Evolutionary conservation across 352 stramenopile species (phyloP).

Genomic region (Phytophthora sp.): DNA sequence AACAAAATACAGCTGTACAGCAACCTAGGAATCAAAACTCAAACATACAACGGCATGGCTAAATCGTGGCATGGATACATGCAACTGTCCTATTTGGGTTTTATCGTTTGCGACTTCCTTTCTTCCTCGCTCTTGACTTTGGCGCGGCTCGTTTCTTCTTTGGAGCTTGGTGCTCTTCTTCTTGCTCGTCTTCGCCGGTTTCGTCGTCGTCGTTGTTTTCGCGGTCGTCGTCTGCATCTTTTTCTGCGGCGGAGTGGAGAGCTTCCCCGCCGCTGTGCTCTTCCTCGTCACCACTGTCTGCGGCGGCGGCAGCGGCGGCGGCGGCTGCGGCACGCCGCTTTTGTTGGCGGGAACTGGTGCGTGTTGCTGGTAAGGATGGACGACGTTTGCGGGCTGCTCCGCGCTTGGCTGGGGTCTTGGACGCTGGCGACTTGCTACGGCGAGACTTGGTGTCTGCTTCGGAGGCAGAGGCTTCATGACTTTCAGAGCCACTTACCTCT

Average conservation of each 20-base stretch:
- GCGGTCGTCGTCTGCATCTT: slow-evolving; percentile 22
- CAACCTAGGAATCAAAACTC: no score
- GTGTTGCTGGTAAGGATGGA: slow-evolving; percentile 54
- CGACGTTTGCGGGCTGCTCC: slow-evolving; percentile 47
- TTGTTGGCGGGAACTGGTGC: slow-evolving; percentile 69
- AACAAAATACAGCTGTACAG: no score
- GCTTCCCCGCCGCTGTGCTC: slow-evolving; percentile 35
- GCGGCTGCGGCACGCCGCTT: slow-evolving; percentile 52
- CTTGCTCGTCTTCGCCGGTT: slow-evolving; percentile 29
- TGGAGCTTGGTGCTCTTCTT: slow-evolving; percentile 11
- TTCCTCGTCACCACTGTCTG: slow-evolving; percentile 39
- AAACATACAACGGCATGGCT: no score
- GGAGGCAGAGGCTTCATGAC: slow-evolving; percentile 61
- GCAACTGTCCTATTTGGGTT: no score
- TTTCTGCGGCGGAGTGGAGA: slow-evolving; percentile 21
- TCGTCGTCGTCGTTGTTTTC: slow-evolving; percentile 23
- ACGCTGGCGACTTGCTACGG: slow-evolving; percentile 9
- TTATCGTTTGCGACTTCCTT: slow-evolving; percentile 54
- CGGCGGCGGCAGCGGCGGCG: slow-evolving; percentile 39
- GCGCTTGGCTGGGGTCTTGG: slow-evolving; percentile 40
- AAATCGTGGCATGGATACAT: no score
- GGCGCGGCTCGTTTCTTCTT: slow-evolving; percentile 33
- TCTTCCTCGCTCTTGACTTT: slow-evolving; percentile 62
- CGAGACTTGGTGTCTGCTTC: slow-evolving; percentile 49
- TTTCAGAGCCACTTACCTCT: slow-evolving; percentile 65